A percentile compares a stretch with the other conserved stretches of the same genome.
Evolutionary conservation across 2,329 filamentous ascomycete species (phyloP).

Genomic region (Ilyonectria mors-panacis): DNA sequence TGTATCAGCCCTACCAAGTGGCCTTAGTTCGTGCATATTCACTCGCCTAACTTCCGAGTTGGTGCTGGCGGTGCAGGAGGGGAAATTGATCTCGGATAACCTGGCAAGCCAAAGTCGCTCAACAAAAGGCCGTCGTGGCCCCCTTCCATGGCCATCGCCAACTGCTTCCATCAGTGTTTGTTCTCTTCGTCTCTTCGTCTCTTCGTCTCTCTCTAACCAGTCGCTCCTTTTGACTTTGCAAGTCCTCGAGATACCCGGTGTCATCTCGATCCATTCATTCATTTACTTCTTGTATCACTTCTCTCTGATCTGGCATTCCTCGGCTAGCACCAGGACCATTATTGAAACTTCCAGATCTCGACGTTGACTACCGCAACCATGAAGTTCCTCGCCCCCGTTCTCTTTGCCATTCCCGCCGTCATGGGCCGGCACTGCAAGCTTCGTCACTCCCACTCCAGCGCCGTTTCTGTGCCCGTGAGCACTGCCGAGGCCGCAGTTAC

Average conservation of each 20-base stretch:
- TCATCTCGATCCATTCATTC: constrained; percentile 32
- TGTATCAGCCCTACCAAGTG: constrained; percentile 48
- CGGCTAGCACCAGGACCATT: constrained; percentile 40
- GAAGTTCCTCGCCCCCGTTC: constrained; percentile 46
- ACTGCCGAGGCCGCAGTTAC: constrained; percentile 27
- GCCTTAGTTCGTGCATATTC: constrained; percentile 35
- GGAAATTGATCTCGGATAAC: constrained; percentile 32
- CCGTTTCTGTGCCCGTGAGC: constrained; percentile 10
- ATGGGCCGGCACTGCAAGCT: constrained; percentile 46
- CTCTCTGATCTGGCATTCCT: constrained; percentile 13
- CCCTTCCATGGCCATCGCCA: constrained; percentile 3
- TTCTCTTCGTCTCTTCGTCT: constrained; percentile 26
- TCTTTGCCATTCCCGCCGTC: constrained; percentile 44
- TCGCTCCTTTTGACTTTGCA: constrained; percentile 37
- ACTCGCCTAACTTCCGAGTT: not conserved
- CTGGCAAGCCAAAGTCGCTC: not conserved
- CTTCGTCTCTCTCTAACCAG: constrained; percentile 30
- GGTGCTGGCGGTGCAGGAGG: constrained; percentile 19
- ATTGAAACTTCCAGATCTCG: constrained; percentile 2
- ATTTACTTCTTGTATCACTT: constrained; percentile 11
- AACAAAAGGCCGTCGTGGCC: constrained; percentile 12
- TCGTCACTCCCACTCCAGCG: constrained; percentile 30
- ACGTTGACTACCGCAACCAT: constrained; percentile 35
- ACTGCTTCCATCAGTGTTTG: constrained; percentile 19
- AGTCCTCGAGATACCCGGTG: constrained; percentile 32